Conservation (phyloP, 345 rosid genomes). For the Eucalyptus tenuipes region DNA sequence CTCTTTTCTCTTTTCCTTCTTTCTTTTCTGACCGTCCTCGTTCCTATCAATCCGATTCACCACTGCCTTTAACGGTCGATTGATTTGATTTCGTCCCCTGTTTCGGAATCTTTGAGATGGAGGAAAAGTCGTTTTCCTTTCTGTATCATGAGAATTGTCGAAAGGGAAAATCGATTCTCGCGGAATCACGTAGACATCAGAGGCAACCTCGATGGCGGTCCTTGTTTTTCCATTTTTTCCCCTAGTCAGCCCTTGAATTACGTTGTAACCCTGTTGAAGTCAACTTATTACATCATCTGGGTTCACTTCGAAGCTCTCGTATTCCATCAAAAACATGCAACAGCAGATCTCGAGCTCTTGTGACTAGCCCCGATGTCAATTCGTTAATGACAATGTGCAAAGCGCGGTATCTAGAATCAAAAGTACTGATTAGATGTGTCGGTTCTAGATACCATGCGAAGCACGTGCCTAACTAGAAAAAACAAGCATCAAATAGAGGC, state of each 20-base stretch:
- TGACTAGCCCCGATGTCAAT: rapidly evolving
- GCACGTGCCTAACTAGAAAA: too few species aligned
- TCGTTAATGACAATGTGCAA: too few species aligned
- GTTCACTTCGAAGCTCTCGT: background rate
- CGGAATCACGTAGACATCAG: background rate
- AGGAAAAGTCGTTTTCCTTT: background rate
- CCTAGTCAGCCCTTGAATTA: background rate
- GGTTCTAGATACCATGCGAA: rapidly evolving
- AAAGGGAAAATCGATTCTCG: background rate
- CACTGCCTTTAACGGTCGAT: background rate
- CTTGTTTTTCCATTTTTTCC: background rate
- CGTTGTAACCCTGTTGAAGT: too few species aligned
- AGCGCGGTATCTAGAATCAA: too few species aligned
- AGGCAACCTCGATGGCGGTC: background rate
- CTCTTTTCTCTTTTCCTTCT: background rate
- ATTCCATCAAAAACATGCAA: background rate
- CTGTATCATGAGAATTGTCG: background rate
- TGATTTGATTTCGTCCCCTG: background rate
- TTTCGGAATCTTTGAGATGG: background rate
- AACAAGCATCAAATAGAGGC: too few species aligned
- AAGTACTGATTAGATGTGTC: rapidly evolving
- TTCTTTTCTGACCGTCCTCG: background rate
- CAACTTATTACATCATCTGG: background rate
- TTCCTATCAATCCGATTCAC: background rate
- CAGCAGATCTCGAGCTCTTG: background rate